These are phyloP conservation scores for Mentha longifolia DNA, from an alignment of 257 asterid species.

Conservation along the genomic window DNA sequence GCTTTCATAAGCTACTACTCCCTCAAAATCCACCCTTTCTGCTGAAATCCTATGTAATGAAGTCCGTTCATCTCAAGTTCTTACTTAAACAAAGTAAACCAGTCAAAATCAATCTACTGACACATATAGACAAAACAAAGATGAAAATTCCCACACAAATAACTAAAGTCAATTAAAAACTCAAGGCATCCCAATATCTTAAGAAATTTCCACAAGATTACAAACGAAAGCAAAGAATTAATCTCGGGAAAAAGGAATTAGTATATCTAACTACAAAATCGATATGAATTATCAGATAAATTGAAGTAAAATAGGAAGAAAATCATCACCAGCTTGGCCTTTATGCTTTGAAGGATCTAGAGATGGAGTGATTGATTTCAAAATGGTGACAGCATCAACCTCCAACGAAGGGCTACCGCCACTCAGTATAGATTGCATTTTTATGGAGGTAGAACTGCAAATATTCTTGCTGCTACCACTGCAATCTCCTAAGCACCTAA, in stretches of 20 bases:
- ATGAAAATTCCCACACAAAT: neutral
- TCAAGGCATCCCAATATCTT: conserved; percentile 1
- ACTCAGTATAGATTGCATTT: conserved; percentile 66
- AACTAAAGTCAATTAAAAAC: neutral
- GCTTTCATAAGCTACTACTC: conserved; percentile 18
- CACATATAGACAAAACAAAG: neutral
- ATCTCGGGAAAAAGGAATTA: neutral
- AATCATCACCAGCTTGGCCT: conserved; percentile 95
- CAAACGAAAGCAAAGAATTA: conserved; percentile 11
- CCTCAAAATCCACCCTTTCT: conserved; percentile 12
- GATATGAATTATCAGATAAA: neutral
- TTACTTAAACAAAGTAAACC: neutral
- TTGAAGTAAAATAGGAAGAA: neutral
- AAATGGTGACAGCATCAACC: conserved; percentile 64
- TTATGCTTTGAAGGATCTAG: conserved; percentile 76
- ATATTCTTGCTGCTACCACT: conserved; percentile 34
- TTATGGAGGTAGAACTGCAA: conserved; percentile 37
- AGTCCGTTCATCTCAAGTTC: neutral
- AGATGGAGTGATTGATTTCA: conserved; percentile 84
- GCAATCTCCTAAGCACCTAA: conserved; percentile 71
- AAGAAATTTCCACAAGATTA: conserved; percentile 11
- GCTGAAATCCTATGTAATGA: neutral
- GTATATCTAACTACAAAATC: neutral
- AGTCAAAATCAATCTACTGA: conserved; percentile 3
- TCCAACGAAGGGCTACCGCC: conserved; percentile 58